Evolutionary conservation across 148 eudicot species (phyloP), one percentile per base, ranked within the genome.

Genomic region (Spergularia marina): DNA sequence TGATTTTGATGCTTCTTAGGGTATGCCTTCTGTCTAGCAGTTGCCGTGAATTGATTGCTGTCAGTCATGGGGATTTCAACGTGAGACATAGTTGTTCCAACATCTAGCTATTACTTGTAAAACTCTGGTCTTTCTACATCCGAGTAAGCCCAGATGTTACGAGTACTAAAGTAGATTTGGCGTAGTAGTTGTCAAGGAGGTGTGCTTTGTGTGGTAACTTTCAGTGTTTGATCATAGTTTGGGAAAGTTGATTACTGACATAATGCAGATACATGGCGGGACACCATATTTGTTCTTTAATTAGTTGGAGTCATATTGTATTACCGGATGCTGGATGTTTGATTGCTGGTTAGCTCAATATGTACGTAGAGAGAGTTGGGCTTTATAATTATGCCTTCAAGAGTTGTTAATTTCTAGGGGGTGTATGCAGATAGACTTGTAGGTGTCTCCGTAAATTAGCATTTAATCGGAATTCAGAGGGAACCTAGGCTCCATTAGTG

Each of bases 1-100:
- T 71, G 72, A 63, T 25, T 78, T n/a, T 70, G 21, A 15, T 56
- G 76, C 51, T 71, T 63, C 44, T 20, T 68, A 10, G 21, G 30
- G n/a, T 49, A 30, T 34, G 25, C 25, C 1, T 23, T 21, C 14
- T 70, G 52, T 66, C 54, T 53, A 36, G 47, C 23, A 6, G 4
- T 41, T 67, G 77, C 23, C 1, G 21, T 7, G 56, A 56, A 76
- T 55, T 49, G 55, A 55, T 47, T 44, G 52, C 16, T 65, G n/a
- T 18, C 71, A 57, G 34, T 61, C n/a, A 30, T 51, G 73, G 51
- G 56, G 53, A 58, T 67, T 16, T 8, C 9, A 36, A 0, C 10
- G 34, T 70, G 36, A 7, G 40, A 36, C 13, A 34, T 60, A 30
- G 16, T 9, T 16, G 63, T 51, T 69, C 59, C 36, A 30, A 12